phyloP scores from a whole-genome alignment of 1,284 basidiomycete species.

The Phaffia rhodozyma region DNA sequence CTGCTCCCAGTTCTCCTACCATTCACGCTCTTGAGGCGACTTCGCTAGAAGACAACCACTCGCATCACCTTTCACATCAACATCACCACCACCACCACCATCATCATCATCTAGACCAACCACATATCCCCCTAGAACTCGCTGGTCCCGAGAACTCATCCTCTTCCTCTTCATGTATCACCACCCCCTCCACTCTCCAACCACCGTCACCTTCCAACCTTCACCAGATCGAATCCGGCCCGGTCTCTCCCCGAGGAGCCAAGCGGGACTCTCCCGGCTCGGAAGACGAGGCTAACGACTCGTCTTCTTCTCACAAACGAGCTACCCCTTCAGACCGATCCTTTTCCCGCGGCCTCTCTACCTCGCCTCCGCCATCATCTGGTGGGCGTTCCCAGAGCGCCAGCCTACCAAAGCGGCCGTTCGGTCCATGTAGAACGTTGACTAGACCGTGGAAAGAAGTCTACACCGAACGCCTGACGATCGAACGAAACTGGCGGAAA shows the following conservation, averaged over 20 bases:
- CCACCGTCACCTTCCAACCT: slow-evolving; percentile 2
- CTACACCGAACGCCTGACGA: slow-evolving; percentile 90
- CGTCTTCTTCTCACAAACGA: background rate
- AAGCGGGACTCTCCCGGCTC: slow-evolving; percentile 20
- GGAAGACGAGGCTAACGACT: slow-evolving; percentile 22
- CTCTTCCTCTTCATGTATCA: slow-evolving; percentile 29
- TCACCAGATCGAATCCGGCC: background rate
- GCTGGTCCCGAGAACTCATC: slow-evolving; percentile 27
- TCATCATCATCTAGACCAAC: slow-evolving; percentile 1
- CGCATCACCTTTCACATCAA: slow-evolving; percentile 9
- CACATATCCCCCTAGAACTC: background rate
- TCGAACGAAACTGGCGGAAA: slow-evolving; percentile 95
- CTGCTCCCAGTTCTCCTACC: slow-evolving; percentile 3
- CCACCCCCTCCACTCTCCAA: slow-evolving; percentile 23
- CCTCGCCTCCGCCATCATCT: slow-evolving; percentile 8
- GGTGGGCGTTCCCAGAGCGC: background rate
- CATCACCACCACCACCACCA: slow-evolving; percentile 22
- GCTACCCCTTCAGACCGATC: slow-evolving; percentile 13
- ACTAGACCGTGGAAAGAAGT: slow-evolving; percentile 97
- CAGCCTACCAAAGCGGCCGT: background rate
- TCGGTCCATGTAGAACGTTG: slow-evolving; percentile 7
- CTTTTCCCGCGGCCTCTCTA: slow-evolving; percentile 32
- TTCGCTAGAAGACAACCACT: no score
- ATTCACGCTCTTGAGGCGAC: background rate
- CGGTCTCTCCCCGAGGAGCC: background rate